A percentile compares a stretch with the other conserved stretches of the same genome.
Evolutionary conservation across 768 basidiomycete species (phyloP).

Genomic region (Termitomyces sp.): DNA sequence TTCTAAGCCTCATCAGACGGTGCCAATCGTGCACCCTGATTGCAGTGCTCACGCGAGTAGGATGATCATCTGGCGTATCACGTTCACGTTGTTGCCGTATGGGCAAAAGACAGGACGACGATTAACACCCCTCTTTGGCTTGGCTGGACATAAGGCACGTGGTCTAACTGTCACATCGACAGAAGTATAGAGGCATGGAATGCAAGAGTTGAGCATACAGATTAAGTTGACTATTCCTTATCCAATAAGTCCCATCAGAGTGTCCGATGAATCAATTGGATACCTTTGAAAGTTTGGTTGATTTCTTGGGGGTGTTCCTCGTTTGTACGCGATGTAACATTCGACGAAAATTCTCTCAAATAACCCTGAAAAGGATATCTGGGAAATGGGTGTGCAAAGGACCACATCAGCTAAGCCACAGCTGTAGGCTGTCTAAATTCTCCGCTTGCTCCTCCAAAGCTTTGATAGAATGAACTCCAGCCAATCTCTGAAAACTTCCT

Average conservation of each 20-base stretch:
- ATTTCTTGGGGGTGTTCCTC: neutral
- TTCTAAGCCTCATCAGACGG: neutral
- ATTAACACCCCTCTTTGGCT: neutral
- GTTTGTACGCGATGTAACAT: neutral
- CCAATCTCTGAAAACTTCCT: constrained; percentile 9
- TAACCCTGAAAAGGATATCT: too few species aligned
- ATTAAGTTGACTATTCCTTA: neutral
- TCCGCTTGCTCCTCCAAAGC: neutral
- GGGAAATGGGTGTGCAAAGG: neutral
- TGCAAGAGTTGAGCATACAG: too few species aligned
- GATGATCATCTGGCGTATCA: neutral
- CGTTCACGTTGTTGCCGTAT: neutral
- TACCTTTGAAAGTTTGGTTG: too few species aligned
- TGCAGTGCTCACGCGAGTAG: neutral
- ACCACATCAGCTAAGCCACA: neutral
- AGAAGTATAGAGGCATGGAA: neutral
- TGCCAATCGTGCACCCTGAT: neutral
- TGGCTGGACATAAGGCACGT: neutral
- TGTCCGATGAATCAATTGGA: neutral
- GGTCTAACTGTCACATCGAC: neutral
- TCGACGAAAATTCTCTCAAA: neutral
- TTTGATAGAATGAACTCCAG: constrained; percentile 3
- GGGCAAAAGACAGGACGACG: neutral
- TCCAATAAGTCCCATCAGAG: neutral
- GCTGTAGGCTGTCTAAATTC: neutral